phyloP scores from a whole-genome alignment of 192 early-diverging fungal species.

The Coemansia brasiliensis region DNA sequence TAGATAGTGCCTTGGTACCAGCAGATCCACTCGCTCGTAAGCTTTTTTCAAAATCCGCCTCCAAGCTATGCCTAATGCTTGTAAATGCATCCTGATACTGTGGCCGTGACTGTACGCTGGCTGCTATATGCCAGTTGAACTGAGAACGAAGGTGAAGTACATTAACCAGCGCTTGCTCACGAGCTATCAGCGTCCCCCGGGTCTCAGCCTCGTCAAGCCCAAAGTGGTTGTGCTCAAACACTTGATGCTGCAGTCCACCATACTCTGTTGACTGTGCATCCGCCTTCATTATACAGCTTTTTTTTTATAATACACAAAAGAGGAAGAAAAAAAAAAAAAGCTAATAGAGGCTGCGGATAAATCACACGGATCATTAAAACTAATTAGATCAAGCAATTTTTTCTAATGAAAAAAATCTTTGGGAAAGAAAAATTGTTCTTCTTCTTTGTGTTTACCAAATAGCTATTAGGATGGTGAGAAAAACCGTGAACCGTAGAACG shows the following conservation, averaged over 20 bases:
- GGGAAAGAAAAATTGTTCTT: constrained; percentile 1
- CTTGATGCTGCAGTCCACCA: constrained; percentile 3
- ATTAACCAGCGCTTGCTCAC: constrained; percentile 15
- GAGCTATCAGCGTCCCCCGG: neutral
- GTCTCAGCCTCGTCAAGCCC: constrained; percentile 1
- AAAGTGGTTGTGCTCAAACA: constrained; percentile 28
- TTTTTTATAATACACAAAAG: neutral
- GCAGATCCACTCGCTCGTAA: neutral
- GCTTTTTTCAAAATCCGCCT: neutral
- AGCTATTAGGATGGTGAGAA: constrained; percentile 32
- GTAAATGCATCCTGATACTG: constrained; percentile 6
- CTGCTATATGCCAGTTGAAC: neutral
- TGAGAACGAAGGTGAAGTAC: constrained; percentile 4
- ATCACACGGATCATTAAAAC: neutral
- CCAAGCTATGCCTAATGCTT: neutral
- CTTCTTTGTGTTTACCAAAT: neutral
- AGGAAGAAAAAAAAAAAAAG: neutral
- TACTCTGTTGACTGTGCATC: constrained; percentile 2
- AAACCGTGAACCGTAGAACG: constrained; percentile 43
- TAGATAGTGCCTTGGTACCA: neutral
- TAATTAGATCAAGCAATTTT: neutral
- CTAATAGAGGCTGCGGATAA: neutral
- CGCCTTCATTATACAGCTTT: neutral
- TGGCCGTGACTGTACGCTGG: neutral
- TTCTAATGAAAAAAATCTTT: neutral